Conservation (phyloP, 139 green algal species). For the Chlamydomonas asymmetrica region DNA sequence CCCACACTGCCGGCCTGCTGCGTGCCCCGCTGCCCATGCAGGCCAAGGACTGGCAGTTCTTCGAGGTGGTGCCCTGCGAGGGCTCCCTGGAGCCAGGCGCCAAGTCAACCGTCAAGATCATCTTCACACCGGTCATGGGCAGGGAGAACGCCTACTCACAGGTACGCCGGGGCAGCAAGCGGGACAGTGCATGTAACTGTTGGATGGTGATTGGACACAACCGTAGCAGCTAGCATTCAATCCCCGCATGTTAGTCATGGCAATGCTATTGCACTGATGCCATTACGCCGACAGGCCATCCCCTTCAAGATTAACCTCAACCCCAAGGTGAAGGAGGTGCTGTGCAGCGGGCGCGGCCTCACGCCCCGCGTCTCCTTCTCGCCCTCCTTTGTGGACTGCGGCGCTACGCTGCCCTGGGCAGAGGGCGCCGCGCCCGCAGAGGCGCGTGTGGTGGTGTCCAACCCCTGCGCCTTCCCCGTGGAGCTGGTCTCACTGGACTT, state of each 20-base stretch:
- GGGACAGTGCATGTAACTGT: too few species aligned
- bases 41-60: slow-evolving; percentile 72
- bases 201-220: too few species aligned
- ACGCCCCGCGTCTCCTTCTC: slow-evolving; percentile 51
- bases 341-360: slow-evolving; percentile 43
- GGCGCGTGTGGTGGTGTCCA: slow-evolving; percentile 51
- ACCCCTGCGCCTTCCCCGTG: slow-evolving; percentile 53
- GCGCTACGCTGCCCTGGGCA: slow-evolving; percentile 63
- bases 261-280: neutral
- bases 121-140: too few species aligned
- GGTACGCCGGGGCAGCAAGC: too few species aligned
- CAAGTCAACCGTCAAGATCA: slow-evolving; percentile 48
- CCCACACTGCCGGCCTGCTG: too few species aligned
- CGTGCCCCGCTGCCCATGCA: too few species aligned
- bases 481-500: slow-evolving; percentile 78
- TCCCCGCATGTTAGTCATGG: slow-evolving; percentile 7
- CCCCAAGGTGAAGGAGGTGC: slow-evolving; percentile 40
- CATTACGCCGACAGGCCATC: slow-evolving; percentile 34
- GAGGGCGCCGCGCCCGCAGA: slow-evolving; percentile 51
- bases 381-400: slow-evolving; percentile 57
- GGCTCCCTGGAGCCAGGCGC: slow-evolving; percentile 60
- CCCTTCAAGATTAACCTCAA: slow-evolving; percentile 71
- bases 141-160: too few species aligned
- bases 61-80: slow-evolving; percentile 48
- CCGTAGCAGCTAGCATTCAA: too few species aligned